These are phyloP conservation scores for Tulasnella sp. DNA, from an alignment of 768 basidiomycete genomes.

Conservation along the genomic window DNA sequence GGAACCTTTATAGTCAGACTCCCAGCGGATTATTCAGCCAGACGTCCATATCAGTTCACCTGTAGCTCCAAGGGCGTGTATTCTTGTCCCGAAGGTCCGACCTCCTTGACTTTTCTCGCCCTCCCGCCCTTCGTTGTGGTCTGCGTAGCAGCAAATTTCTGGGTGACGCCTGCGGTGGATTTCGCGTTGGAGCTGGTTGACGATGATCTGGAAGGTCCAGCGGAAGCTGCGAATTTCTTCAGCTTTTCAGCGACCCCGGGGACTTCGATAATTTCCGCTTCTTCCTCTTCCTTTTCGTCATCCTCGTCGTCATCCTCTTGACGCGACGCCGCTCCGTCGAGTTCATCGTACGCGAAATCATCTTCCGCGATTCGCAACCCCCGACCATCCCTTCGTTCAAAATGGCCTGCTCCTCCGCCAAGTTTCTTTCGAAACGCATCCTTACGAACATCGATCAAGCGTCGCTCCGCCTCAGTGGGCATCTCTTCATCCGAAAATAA, in stretches of 20 bases:
- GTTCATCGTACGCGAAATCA: constrained; percentile 15
- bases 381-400: constrained; percentile 9
- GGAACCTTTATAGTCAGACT: not conserved
- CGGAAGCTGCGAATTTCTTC: constrained; percentile 5
- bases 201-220: not conserved
- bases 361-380: constrained; percentile 17
- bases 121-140: constrained; percentile 18
- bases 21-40: not conserved
- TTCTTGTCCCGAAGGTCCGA: constrained; percentile 57
- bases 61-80: constrained; percentile 75
- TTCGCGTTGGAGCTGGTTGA: not conserved
- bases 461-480: constrained; percentile 18
- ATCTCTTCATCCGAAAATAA: constrained; percentile 18
- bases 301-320: not conserved
- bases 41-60: constrained; percentile 23
- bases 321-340: not conserved
- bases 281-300: not conserved
- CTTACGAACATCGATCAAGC: constrained; percentile 15
- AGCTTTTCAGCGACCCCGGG: constrained; percentile 2
- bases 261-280: not conserved
- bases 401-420: constrained; percentile 1
- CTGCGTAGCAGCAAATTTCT: not conserved
- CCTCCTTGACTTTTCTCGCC: constrained; percentile 27
- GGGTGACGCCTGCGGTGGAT: too few species aligned
- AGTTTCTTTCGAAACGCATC: constrained; percentile 14